Evolutionary conservation across 1,139 yeast genomes (phyloP).

Genomic region (Candida tetrigidarum): DNA sequence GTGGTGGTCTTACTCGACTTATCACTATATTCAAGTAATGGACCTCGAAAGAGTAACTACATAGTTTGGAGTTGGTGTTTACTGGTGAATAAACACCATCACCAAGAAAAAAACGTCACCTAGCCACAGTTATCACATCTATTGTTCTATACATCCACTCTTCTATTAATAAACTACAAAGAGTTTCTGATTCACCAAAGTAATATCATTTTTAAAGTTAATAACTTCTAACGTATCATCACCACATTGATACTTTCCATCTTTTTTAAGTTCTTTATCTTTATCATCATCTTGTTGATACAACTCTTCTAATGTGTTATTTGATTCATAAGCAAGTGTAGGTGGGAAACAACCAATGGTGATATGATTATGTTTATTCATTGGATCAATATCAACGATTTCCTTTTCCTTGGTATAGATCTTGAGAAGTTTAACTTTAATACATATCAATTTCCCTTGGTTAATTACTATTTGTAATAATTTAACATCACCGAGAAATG

Average conservation of each 20-base stretch:
- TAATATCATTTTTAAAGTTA: conserved; percentile 18
- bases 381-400: conserved; percentile 25
- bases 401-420: conserved; percentile 27
- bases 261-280: conserved; percentile 8
- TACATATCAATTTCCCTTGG: conserved; percentile 56
- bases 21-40: neutral
- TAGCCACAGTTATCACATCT: neutral
- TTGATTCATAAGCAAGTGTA: conserved; percentile 50
- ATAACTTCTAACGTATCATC: conserved; percentile 17
- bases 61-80: too few relatives aligned
- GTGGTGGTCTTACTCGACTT: neutral
- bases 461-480: conserved; percentile 52
- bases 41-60: too few relatives aligned
- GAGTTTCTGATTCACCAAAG: conserved; percentile 22
- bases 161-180: conserved; percentile 18
- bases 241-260: conserved; percentile 15
- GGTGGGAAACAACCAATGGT: conserved; percentile 68
- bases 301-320: conserved; percentile 23
- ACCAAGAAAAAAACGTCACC: too few relatives aligned
- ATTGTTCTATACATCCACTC: neutral
- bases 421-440: conserved; percentile 48
- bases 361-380: conserved; percentile 65
- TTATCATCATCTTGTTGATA: conserved; percentile 13
- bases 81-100: too few relatives aligned
- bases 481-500: conserved; percentile 39